Evolutionary conservation across 1,139 yeast species (phyloP).

Genomic region (Nakaseomyces sp.): DNA sequence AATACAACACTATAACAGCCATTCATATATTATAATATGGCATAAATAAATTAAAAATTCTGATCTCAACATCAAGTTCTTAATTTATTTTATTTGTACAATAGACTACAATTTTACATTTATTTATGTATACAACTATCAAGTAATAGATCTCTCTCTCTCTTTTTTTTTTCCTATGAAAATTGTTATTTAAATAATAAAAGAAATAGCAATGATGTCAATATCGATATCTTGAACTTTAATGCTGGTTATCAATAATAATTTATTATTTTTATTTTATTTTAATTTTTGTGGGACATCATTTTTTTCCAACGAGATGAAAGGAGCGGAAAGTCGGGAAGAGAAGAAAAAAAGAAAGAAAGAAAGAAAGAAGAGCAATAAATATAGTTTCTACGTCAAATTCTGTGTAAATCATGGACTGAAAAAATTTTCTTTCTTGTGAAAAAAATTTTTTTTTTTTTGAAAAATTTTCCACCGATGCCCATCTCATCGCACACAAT

Average conservation of each 20-base stretch:
- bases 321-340: too few relatives aligned
- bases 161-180: too few relatives aligned
- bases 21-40: too few relatives aligned
- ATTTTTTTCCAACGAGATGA: too few relatives aligned
- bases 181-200: too few relatives aligned
- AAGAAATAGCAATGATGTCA: too few relatives aligned
- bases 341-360: neutral
- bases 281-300: too few relatives aligned
- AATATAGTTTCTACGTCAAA: neutral
- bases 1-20: too few relatives aligned
- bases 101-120: neutral
- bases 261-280: too few relatives aligned
- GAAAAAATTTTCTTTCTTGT: neutral
- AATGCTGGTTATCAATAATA: too few relatives aligned
- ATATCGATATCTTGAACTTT: neutral
- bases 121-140: neutral
- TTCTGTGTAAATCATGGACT: neutral
- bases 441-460: neutral
- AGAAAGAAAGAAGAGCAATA: neutral
- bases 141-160: neutral
- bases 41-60: neutral
- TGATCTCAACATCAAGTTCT: too few relatives aligned
- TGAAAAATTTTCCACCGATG: conserved; percentile 4
- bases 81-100: too few relatives aligned
- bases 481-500: conserved; percentile 4